Conservation (phyloP, 2,329 filamentous ascomycete species). For the Verticillium nubilum region DNA sequence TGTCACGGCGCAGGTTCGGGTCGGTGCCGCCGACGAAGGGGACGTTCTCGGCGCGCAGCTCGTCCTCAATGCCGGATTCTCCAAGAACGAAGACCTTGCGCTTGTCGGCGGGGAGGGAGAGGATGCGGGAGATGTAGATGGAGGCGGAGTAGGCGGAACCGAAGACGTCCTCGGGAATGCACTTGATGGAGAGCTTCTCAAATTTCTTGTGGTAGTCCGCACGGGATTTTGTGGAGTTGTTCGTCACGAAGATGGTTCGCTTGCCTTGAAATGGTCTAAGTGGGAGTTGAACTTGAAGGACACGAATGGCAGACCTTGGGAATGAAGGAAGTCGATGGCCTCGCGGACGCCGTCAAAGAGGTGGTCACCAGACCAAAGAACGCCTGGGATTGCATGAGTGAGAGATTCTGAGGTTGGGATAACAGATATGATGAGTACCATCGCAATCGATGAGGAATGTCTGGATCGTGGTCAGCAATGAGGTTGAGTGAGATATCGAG, state of each 20-base stretch:
- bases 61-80: conserved; percentile 85
- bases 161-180: conserved; percentile 84
- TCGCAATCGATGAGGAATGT: conserved; percentile 96
- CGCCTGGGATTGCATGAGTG: conserved; percentile 51
- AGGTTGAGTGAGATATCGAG: not conserved
- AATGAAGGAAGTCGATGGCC: conserved; percentile 76
- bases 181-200: conserved; percentile 71
- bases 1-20: conserved; percentile 67
- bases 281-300: not conserved
- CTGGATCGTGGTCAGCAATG: conserved; percentile 36
- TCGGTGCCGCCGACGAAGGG: conserved; percentile 85
- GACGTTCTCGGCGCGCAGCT: conserved; percentile 74
- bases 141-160: conserved; percentile 92
- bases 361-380: conserved; percentile 93
- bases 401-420: conserved; percentile 3
- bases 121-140: conserved; percentile 91
- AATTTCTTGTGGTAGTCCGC: conserved; percentile 92
- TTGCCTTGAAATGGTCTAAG: conserved; percentile 56
- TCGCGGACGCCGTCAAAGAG: conserved; percentile 81
- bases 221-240: conserved; percentile 97
- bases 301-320: conserved; percentile 54
- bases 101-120: conserved; percentile 70
- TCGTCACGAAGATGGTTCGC: conserved; percentile 91
- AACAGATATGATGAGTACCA: conserved; percentile 50
- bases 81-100: conserved; percentile 94